Base-by-base conservation (phyloP, 2,329 filamentous ascomycete species). In the Ophiostoma fasciatum region DNA sequence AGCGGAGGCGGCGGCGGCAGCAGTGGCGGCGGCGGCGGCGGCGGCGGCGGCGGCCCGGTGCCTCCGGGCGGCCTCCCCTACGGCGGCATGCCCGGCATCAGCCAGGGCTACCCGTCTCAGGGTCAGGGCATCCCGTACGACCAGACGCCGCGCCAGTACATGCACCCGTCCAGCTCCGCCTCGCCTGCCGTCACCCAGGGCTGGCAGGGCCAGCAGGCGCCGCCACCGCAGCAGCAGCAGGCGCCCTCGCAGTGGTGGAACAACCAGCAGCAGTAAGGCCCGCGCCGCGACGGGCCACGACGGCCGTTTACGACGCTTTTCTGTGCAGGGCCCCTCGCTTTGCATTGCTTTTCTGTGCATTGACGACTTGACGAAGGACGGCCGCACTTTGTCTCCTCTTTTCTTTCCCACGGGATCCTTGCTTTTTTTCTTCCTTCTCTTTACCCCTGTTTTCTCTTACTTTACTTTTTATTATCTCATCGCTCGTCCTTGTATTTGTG, bases 191-290 rank as follows among this genome's bases (percentile, higher is more conserved):
- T 64, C 17, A 62, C 64, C 3, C 69, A 72, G 42, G 52, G 59
- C 4, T 74, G 52, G 52, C 48, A 51, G 7, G 61, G 71, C 26
- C 21, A 22, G 21, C 21, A 22, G 21, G 6, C 21, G 21, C 6
- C 21, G n/a, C n/a, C n/a, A n/a, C n/a, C n/a, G n/a, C n/a, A n/a
- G n/a, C 74, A 78, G 47, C 74, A 77, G 47, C 74, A 75, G 39
- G 66, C 72, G 8, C 65, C 74, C 2, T 65, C 69, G 36, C 61
- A 69, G 48, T 71, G 68, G 65, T 72, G 68, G 68, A 47, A 61
- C 8, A 63, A 61, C 38, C 62, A 64, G 42, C 63, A 63, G 42
- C 66, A 71, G 44, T 61, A 39, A n/a, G n/a, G n/a, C n/a, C n/a
- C n/a, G n/a, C n/a, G n/a, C n/a, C n/a, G n/a, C n/a, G n/a, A n/a